Conservation (phyloP, 2,329 filamentous ascomycete genomes). For the Diaporthe ilicicola region DNA sequence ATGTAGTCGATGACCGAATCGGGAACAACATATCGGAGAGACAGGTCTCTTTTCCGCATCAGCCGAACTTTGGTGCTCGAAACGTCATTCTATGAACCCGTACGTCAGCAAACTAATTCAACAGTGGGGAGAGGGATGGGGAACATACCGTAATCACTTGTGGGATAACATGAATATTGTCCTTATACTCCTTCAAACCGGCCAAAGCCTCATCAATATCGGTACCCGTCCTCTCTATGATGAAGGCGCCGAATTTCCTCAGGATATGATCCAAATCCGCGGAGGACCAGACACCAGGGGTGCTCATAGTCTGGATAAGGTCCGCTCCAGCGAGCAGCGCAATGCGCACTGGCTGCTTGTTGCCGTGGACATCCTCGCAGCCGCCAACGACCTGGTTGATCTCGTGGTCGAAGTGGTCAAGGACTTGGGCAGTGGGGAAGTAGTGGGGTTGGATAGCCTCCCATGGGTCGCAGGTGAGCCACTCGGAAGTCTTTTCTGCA, state of each 20-base stretch:
- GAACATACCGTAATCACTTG: conserved; percentile 86
- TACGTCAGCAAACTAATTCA: background rate
- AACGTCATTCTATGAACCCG: conserved; percentile 72
- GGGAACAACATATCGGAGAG: conserved; percentile 79
- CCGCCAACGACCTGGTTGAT: conserved; percentile 83
- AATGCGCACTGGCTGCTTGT: conserved; percentile 74
- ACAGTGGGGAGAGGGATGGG: conserved; percentile 50
- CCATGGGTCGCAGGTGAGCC: conserved; percentile 89
- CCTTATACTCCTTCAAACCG: conserved; percentile 81
- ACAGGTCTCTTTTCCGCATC: conserved; percentile 76
- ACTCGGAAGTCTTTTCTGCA: conserved; percentile 76
- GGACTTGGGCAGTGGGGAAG: conserved; percentile 85
- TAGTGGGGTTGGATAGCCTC: conserved; percentile 88
- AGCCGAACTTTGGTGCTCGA: conserved; percentile 38
- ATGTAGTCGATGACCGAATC: conserved; percentile 80
- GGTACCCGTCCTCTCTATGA: conserved; percentile 87
- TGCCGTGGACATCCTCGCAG: conserved; percentile 73
- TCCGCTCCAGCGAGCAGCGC: conserved; percentile 81
- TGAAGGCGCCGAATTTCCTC: conserved; percentile 82
- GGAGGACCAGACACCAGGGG: conserved; percentile 80
- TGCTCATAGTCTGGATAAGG: conserved; percentile 77
- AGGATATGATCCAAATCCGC: conserved; percentile 90
- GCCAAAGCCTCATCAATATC: conserved; percentile 88
- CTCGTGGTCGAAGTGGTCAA: conserved; percentile 88
- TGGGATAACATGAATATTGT: conserved; percentile 88